Base-by-base conservation (phyloP, 176 grass and related monocot species). In the Urochloa ruziziensis region DNA sequence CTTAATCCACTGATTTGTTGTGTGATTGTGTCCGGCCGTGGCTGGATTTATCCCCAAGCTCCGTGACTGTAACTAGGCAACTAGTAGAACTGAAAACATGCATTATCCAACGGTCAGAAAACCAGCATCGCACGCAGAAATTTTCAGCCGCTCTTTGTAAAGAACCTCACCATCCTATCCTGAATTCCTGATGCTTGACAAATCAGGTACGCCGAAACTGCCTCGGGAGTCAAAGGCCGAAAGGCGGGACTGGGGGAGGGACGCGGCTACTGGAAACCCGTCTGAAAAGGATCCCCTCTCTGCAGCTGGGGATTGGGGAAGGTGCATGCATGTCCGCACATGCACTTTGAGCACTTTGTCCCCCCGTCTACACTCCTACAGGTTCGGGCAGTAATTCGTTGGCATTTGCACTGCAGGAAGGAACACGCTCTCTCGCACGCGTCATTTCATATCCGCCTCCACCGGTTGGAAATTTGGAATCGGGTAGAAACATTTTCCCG, bases 221-320 rank as follows among this genome's bases (percentile, higher is more conserved):
- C 42, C 32, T 46, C 73, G 3, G 40, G 15, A n/a, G 79, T 82
- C 72, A 15, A 23, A 23, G 21, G 64, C 25, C 29, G 8, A n/a
- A n/a, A n/a, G n/a, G n/a, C n/a, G n/a, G n/a, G n/a, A n/a, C n/a
- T n/a, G 9, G 13, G n/a, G 11, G 9, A 10, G 19, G 65, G 86
- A 83, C 80, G 80, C 80, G 42, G 42, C 42, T 43, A 43, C 42
- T 11, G 12, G 42, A 43, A 10, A 43, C 42, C 42, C 1, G 11
- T 36, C 35, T 11, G 1, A 28, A 54, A 46, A 62, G 64, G 17
- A 15, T 18, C 16, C 4, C 13, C 29, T 25, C 40, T 17, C 33
- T 23, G 9, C 21, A 56, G 14, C 82, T 0, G 39, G 87, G 66
- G 76, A 68, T 81, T 1, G 49, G 81, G 74, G 82, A 67, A 89